phyloP scores from a whole-genome alignment of 2,329 filamentous ascomycete genomes.

The Chaetomiaceae sp. region DNA sequence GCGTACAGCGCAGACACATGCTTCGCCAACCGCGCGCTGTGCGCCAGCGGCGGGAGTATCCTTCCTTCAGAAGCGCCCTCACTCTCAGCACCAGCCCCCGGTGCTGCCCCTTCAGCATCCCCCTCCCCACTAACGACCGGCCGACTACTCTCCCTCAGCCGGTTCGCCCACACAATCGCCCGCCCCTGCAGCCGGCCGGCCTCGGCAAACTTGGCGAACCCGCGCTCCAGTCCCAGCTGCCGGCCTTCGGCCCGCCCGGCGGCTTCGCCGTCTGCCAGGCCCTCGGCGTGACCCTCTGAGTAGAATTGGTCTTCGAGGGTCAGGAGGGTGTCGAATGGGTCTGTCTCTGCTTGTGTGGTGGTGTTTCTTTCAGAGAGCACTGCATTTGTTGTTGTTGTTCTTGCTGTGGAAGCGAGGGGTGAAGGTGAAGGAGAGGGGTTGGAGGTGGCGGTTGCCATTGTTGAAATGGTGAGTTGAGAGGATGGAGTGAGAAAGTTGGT shows the following conservation, averaged over 20 bases:
- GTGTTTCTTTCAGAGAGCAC: too few species aligned
- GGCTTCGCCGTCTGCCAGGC: constrained; percentile 65
- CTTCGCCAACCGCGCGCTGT: constrained; percentile 63
- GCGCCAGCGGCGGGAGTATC: constrained; percentile 42
- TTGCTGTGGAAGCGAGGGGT: background rate
- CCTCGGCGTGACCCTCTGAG: constrained; percentile 70
- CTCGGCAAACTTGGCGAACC: constrained; percentile 85
- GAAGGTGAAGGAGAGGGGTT: too few species aligned
- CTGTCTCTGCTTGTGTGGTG: constrained; percentile 24
- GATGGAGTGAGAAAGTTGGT: too few species aligned
- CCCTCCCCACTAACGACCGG: too few species aligned
- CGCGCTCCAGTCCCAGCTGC: constrained; percentile 83
- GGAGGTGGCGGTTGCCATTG: constrained; percentile 1
- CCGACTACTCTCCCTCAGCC: constrained; percentile 30
- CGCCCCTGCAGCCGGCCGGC: constrained; percentile 73
- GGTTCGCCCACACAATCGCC: constrained; percentile 75
- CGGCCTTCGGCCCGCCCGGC: constrained; percentile 84
- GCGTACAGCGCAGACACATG: constrained; percentile 71
- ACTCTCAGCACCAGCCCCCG: too few species aligned
- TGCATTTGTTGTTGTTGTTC: constrained; percentile 18
- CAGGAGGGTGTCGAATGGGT: constrained; percentile 52
- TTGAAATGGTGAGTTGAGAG: background rate
- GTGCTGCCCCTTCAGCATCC: too few species aligned
- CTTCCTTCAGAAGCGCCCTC: too few species aligned
- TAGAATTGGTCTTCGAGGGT: constrained; percentile 67